Evolutionary conservation across 441 rosid species (phyloP).

Genomic region (Biscutella laevigata): DNA sequence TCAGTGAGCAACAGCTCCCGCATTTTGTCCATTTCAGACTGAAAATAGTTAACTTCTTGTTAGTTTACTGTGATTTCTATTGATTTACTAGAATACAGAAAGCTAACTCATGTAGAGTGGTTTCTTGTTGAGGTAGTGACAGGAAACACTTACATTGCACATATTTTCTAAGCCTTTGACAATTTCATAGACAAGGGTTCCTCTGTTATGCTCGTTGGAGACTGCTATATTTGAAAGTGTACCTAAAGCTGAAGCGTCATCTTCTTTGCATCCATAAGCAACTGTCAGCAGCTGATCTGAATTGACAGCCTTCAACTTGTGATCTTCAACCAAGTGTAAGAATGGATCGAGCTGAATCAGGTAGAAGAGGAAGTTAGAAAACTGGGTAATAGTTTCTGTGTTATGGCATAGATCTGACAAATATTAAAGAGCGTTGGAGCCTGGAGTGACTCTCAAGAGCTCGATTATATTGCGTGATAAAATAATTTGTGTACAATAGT

Average conservation of each 20-base stretch:
- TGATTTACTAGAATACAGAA: not conserved
- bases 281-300: slow-evolving; percentile 27
- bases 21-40: slow-evolving; percentile 50
- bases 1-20: slow-evolving; percentile 53
- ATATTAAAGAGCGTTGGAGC: not conserved
- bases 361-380: slow-evolving; percentile 12
- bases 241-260: slow-evolving; percentile 53
- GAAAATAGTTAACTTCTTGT: slow-evolving; percentile 15
- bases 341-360: slow-evolving; percentile 76
- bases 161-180: slow-evolving; percentile 53
- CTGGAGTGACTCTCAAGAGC: not conserved
- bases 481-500: not conserved
- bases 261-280: slow-evolving; percentile 67
- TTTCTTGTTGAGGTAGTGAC: not conserved
- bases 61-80: not conserved
- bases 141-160: slow-evolving; percentile 45
- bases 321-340: slow-evolving; percentile 62
- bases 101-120: slow-evolving; percentile 1
- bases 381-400: not conserved
- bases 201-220: slow-evolving; percentile 49
- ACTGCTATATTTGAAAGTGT: slow-evolving; percentile 50
- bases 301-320: slow-evolving; percentile 56
- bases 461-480: not conserved
- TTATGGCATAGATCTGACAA: not conserved
- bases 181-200: slow-evolving; percentile 58